phyloP scores from a whole-genome alignment of 1,284 basidiomycete species.

The Ceratobasidium sp. region DNA sequence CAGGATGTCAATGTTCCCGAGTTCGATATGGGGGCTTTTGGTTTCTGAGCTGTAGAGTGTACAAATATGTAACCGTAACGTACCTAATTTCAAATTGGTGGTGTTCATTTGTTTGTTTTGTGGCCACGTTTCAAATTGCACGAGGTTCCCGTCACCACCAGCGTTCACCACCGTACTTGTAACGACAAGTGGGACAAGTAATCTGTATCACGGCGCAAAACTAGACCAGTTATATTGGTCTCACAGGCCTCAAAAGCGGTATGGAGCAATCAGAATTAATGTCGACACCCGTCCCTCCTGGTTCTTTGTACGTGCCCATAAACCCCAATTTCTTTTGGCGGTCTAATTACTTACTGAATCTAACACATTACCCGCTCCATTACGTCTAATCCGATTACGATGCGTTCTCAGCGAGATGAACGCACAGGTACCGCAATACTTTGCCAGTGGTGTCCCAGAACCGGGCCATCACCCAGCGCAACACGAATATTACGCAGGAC shows the following conservation, averaged over 20 bases:
- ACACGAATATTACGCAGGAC: conserved; percentile 23
- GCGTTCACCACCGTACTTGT: conserved; percentile 41
- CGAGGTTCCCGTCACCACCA: conserved; percentile 27
- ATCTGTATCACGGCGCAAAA: conserved; percentile 9
- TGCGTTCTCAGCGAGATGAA: conserved; percentile 31
- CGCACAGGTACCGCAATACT: conserved; percentile 18
- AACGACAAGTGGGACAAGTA: conserved; percentile 40
- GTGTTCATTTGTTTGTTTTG: conserved; percentile 2
- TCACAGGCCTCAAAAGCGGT: not conserved
- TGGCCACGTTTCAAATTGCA: conserved; percentile 19
- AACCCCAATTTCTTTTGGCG: not conserved
- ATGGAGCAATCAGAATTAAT: conserved; percentile 37
- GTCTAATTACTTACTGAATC: conserved; percentile 17
- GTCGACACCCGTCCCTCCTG: conserved; percentile 19
- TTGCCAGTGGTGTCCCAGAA: conserved; percentile 20
- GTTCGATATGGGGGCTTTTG: conserved; percentile 81
- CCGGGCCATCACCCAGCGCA: conserved; percentile 15
- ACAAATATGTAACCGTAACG: conserved; percentile 1
- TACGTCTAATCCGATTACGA: conserved; percentile 36
- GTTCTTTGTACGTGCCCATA: not conserved
- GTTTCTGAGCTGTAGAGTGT: conserved; percentile 46
- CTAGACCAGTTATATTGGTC: not conserved
- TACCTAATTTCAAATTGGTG: not conserved
- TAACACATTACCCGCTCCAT: conserved; percentile 9
- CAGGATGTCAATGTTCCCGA: conserved; percentile 83